A percentile compares a stretch with the other conserved stretches of the same genome.
Conservation (phyloP, 495 filamentous ascomycete genomes). For the Chaetomium fimeti region DNA sequence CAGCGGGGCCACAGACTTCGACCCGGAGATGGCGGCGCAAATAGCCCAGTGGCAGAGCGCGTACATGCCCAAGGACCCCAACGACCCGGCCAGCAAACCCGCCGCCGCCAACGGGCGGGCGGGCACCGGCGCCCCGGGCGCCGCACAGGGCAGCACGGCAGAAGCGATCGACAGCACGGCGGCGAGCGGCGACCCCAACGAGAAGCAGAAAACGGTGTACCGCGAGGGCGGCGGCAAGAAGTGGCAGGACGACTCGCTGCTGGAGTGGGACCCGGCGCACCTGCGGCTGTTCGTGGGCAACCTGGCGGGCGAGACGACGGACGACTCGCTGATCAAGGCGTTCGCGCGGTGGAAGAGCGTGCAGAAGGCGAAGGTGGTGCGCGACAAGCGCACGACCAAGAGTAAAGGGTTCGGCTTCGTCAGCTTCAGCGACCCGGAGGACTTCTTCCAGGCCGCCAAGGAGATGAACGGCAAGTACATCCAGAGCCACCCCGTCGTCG, state of each 20-base stretch:
- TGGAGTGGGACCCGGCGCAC: constrained; percentile 96
- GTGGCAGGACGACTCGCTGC: constrained; percentile 80
- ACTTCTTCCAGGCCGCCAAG: constrained; percentile 90
- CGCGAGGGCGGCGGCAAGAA: constrained; percentile 84
- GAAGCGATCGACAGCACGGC: constrained; percentile 41
- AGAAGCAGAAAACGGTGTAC: constrained; percentile 70
- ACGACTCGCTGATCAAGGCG: constrained; percentile 90
- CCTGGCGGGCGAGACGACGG: constrained; percentile 96
- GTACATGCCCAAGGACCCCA: constrained; percentile 62
- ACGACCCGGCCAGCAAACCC: constrained; percentile 35
- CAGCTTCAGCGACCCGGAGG: constrained; percentile 90
- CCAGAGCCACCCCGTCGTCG: constrained; percentile 85
- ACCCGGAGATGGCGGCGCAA: constrained; percentile 87
- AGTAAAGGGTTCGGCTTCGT: constrained; percentile 95
- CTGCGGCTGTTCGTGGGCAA: constrained; percentile 95
- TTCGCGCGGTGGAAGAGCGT: constrained; percentile 85
- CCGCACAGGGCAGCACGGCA: constrained; percentile 23
- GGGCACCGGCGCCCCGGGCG: constrained; percentile 23
- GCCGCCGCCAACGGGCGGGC: constrained; percentile 28
- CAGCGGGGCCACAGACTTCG: constrained; percentile 52
- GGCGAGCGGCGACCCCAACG: constrained; percentile 21
- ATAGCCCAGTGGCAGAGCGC: constrained; percentile 97
- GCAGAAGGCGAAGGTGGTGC: constrained; percentile 88
- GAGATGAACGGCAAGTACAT: constrained; percentile 99
- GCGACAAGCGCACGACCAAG: constrained; percentile 94